phyloP scores from a whole-genome alignment of 805 yeast species.

The Danielia reshetovae region DNA sequence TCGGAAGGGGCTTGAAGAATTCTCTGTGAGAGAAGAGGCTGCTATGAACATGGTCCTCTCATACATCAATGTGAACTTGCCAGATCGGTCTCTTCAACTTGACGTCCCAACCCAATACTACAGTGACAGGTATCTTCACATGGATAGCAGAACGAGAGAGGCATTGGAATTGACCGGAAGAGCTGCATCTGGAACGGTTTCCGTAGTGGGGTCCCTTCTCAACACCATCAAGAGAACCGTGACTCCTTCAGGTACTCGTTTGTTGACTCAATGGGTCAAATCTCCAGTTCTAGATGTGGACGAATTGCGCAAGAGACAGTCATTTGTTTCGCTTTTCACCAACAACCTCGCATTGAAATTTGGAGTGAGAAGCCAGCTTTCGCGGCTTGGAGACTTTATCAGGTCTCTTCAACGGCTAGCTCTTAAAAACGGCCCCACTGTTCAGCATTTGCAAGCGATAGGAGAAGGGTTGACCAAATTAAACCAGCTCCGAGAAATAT shows the following conservation, averaged over 20 bases:
- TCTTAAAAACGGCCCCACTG: constrained; percentile 31
- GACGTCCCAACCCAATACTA: constrained; percentile 62
- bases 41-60: constrained; percentile 54
- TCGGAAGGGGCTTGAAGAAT: constrained; percentile 30
- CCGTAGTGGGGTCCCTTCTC: constrained; percentile 65
- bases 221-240: constrained; percentile 69
- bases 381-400: constrained; percentile 51
- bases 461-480: constrained; percentile 29
- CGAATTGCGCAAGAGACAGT: constrained; percentile 51
- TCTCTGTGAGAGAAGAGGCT: constrained; percentile 51
- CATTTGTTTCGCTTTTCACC: constrained; percentile 30
- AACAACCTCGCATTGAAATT: constrained; percentile 18
- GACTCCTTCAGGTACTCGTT: constrained; percentile 77
- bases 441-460: constrained; percentile 26
- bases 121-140: constrained; percentile 56
- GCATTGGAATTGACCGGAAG: constrained; percentile 72
- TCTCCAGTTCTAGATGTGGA: constrained; percentile 65
- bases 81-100: constrained; percentile 58
- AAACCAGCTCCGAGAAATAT: constrained; percentile 5
- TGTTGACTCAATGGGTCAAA: constrained; percentile 77
- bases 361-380: constrained; percentile 32
- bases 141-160: constrained; percentile 75
- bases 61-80: constrained; percentile 72
- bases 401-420: constrained; percentile 54
- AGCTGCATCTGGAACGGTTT: constrained; percentile 39